phyloP scores from a whole-genome alignment of 2,329 filamentous ascomycete species.

The Zasmidium angulare region DNA sequence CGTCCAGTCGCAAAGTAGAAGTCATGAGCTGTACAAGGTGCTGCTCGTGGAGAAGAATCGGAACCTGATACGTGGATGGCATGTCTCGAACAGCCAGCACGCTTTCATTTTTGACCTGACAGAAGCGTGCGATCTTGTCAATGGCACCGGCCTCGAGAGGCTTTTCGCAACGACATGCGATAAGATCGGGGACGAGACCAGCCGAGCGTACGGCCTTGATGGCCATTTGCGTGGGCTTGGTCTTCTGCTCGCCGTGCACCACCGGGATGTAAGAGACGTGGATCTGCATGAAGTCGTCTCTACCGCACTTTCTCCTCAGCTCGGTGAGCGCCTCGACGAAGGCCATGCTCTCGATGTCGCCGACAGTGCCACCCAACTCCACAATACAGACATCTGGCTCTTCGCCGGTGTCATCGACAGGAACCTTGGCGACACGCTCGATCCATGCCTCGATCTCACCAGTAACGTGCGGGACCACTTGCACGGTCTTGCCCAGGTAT shows the following conservation, averaged over 20 bases:
- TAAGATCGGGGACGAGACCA: slow-evolving; percentile 64
- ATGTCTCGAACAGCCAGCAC: slow-evolving; percentile 87
- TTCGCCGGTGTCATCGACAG: slow-evolving; percentile 79
- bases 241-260: slow-evolving; percentile 79
- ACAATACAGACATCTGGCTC: slow-evolving; percentile 91
- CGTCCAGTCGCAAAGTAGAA: slow-evolving; percentile 64
- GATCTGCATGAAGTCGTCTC: slow-evolving; percentile 82
- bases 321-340: slow-evolving; percentile 87
- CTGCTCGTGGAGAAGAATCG: slow-evolving; percentile 84
- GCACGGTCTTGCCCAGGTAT: slow-evolving; percentile 86
- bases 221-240: slow-evolving; percentile 91
- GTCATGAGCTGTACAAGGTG: slow-evolving; percentile 68
- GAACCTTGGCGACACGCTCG: slow-evolving; percentile 76
- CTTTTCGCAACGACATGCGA: slow-evolving; percentile 86
- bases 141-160: slow-evolving; percentile 72
- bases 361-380: slow-evolving; percentile 67
- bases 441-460: slow-evolving; percentile 93
- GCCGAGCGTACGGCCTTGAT: slow-evolving; percentile 81
- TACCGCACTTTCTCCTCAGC: slow-evolving; percentile 69
- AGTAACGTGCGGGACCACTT: slow-evolving; percentile 90
- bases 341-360: slow-evolving; percentile 82
- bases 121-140: slow-evolving; percentile 84
- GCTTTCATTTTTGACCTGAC: slow-evolving; percentile 81
- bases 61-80: slow-evolving; percentile 88
- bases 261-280: slow-evolving; percentile 87